Evolutionary conservation across 805 yeast species (phyloP), one percentile per base, ranked within the genome.

Genomic region (Candida michaelii): DNA sequence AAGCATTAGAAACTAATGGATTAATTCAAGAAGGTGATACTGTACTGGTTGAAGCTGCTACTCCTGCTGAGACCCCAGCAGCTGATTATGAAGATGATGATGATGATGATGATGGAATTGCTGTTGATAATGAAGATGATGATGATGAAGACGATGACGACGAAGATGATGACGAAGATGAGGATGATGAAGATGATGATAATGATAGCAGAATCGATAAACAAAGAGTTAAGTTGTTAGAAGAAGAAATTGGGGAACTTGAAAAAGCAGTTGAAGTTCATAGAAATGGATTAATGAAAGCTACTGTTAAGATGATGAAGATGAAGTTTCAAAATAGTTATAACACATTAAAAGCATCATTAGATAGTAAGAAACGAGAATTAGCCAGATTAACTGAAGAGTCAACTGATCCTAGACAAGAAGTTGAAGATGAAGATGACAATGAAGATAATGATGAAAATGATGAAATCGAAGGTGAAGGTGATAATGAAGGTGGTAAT

Each of bases 311-410:
- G 52, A 83, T 91, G 65, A 75, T 93, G 79, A 81, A 83, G 56
- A 85, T 83, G 62, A 83, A 97, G 66, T 86, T 90, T 59, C 74
- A 83, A 53, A 93, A 85, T 50, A 89, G 85, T 39, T 85, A 88
- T 39, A 77, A 75, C 44, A 82, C 90, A 47, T 73, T 93, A 56
- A 82, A 81, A 60, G 81, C 83, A 42, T 96, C 91, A 53, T 74
- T 89, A 46, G 96, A 89, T 42, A 74, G 81, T 56, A 93, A 91
- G 69, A 77, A 76, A 63, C 72, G 82, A 46, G 89, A 84, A 54
- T 68, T 89, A 53, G 55, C 57, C 30, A 62, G 55, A 45, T 44
- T 59, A 17, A 39, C 51, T 5, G 66, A 56, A 30, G 65, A 63
- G 40, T 60, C 55, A 42, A 23, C 37, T 10, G 37, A 23, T 23